Percentiles rank a stretch among this genome's conserved stretches.
Conservation (phyloP, 2,329 filamentous ascomycete species). For the Fragosphaeria purpurea region DNA sequence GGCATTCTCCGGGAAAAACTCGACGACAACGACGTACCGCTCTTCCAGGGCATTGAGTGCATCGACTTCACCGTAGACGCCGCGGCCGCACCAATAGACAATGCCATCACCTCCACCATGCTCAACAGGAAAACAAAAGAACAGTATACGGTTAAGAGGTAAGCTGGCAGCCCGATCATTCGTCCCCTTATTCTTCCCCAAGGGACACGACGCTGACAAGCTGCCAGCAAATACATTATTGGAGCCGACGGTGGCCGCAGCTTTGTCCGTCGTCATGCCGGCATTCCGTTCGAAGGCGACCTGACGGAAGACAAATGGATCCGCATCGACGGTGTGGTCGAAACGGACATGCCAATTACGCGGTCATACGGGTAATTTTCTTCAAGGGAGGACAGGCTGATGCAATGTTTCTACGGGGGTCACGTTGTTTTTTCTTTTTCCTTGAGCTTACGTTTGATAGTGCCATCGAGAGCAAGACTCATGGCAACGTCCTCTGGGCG, state of each 20-base stretch:
- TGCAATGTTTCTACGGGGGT: too few relatives aligned
- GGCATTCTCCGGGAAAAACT: slow-evolving; percentile 37
- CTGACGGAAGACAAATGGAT: slow-evolving; percentile 43
- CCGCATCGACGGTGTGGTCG: slow-evolving; percentile 38
- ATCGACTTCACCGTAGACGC: slow-evolving; percentile 25
- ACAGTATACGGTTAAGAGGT: slow-evolving; percentile 49
- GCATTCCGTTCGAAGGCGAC: slow-evolving; percentile 39
- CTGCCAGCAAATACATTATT: slow-evolving; percentile 33
- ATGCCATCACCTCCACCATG: slow-evolving; percentile 77
- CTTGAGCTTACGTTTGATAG: slow-evolving; percentile 15
- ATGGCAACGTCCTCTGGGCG: slow-evolving; percentile 46
- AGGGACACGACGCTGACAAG: too few relatives aligned
- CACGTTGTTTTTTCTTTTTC: too few relatives aligned
- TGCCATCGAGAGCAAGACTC: slow-evolving; percentile 35
- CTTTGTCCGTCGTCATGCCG: slow-evolving; percentile 34
- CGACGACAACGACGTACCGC: slow-evolving; percentile 23
- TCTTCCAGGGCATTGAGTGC: slow-evolving; percentile 27
- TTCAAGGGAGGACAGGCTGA: too few relatives aligned
- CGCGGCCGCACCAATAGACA: slow-evolving; percentile 80
- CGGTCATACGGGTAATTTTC: slow-evolving; percentile 29
- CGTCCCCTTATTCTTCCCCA: too few relatives aligned
- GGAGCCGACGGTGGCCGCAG: slow-evolving; percentile 42
- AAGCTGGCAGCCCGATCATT: background rate
- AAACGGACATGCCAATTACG: slow-evolving; percentile 38
- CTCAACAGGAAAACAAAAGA: slow-evolving; percentile 77